phyloP scores from a whole-genome alignment of 805 yeast genomes.

The Suhomyces xylopsoci region DNA sequence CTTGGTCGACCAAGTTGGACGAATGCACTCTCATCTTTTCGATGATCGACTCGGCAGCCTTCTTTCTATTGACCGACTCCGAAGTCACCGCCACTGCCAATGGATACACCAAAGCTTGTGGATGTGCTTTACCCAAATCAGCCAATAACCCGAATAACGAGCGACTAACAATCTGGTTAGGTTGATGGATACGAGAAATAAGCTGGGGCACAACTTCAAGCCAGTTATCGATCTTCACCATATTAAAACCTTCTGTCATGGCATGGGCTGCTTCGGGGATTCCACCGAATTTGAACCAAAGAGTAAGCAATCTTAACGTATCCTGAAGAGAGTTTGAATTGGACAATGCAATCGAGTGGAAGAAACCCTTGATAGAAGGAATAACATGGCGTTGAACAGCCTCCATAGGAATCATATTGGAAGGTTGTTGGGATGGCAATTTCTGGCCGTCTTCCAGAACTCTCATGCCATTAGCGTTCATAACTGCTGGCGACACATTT shows the following conservation, averaged over 20 bases:
- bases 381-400: slow-evolving; percentile 83
- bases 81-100: slow-evolving; percentile 94
- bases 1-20: slow-evolving; percentile 80
- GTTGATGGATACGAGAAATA: slow-evolving; percentile 95
- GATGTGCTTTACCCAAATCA: slow-evolving; percentile 91
- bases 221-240: slow-evolving; percentile 93
- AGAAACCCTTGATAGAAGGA: slow-evolving; percentile 94
- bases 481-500: not conserved
- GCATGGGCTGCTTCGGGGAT: slow-evolving; percentile 87
- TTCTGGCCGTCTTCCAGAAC: slow-evolving; percentile 4
- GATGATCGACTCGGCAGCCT: slow-evolving; percentile 87
- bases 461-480: not conserved
- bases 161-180: slow-evolving; percentile 77
- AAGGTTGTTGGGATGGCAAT: slow-evolving; percentile 6
- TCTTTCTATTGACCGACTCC: slow-evolving; percentile 83
- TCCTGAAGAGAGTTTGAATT: slow-evolving; percentile 88
- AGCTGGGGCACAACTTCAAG: slow-evolving; percentile 92
- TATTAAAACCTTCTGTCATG: slow-evolving; percentile 82
- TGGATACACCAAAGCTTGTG: slow-evolving; percentile 95
- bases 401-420: slow-evolving; percentile 41
- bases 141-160: slow-evolving; percentile 77
- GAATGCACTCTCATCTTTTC: slow-evolving; percentile 92
- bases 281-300: slow-evolving; percentile 97
- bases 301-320: slow-evolving; percentile 79
- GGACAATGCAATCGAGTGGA: slow-evolving; percentile 88